Conservation (phyloP, 257 asterid genomes). For the Solanum tarapatanum region DNA sequence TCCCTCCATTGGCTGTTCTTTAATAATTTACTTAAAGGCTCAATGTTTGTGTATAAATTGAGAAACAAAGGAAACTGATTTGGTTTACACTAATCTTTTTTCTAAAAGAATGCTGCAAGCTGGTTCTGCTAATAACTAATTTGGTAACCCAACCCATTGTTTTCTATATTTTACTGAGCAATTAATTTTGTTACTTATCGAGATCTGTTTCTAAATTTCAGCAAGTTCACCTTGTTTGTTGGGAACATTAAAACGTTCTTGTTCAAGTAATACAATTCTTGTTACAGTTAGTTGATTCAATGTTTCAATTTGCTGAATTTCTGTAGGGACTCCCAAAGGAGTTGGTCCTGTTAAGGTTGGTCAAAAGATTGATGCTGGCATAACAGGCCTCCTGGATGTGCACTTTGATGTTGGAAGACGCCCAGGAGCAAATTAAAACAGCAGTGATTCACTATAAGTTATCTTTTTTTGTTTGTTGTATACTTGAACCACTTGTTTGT, state of each 20-base stretch:
- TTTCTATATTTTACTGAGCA: not conserved
- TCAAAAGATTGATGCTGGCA: constrained; percentile 83
- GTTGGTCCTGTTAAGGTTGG: constrained; percentile 86
- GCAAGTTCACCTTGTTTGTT: not conserved
- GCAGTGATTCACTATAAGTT: constrained; percentile 3
- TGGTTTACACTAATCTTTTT: not conserved
- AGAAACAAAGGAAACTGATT: not conserved
- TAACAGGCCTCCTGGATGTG: constrained; percentile 64
- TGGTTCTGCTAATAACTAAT: not conserved
- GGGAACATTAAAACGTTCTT: not conserved
- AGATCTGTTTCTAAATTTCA: not conserved
- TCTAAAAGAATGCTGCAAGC: not conserved
- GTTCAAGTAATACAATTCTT: not conserved
- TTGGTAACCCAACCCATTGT: not conserved
- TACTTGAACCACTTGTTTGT: not conserved
- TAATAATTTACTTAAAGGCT: not conserved
- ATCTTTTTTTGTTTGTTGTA: not conserved
- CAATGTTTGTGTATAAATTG: not conserved
- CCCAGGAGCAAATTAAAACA: constrained; percentile 3
- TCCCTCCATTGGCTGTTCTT: not conserved
- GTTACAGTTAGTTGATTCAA: not conserved
- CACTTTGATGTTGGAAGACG: constrained; percentile 72
- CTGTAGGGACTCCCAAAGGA: constrained; percentile 88
- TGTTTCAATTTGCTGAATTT: not conserved
- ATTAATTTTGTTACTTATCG: not conserved